Base-by-base conservation (phyloP, 352 stramenopile species). In the Phytophthora lateralis region DNA sequence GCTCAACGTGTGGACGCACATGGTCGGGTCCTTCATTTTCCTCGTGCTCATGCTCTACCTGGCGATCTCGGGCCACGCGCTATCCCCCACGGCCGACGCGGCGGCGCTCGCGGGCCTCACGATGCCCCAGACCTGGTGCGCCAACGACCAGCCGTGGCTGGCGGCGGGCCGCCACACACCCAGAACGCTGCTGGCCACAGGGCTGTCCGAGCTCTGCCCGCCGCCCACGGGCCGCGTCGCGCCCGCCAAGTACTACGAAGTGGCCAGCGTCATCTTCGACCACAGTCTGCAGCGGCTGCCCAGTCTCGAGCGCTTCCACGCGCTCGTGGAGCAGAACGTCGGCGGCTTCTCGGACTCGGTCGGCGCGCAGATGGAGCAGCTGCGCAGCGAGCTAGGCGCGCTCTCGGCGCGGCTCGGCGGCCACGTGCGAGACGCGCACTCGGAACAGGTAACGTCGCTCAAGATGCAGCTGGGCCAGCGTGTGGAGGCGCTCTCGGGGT, bases 1-100 rank as follows among this genome's bases (percentile, higher is more conserved):
- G 48, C 76, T 92, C 42, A 96, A 96, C 60, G 84, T 96, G 18
- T 96, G 88, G 88, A 95, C 83, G 54, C 88, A 96, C 63, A 89
- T 93, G 46, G 72, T 93, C 18, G 88, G 88, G 37, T 93, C 83
- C 44, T 82, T 93, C 61, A 91, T 93, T 70, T 96, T 96, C 53
- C 67, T 89, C 32, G 71, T 71, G 54, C 78, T 95, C 63, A 90
- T 95, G 69, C 43, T 79, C 15, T 92, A 93, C 63, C 69, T 93
- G 29, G 64, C 83, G 63, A 70, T 92, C 20, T 84, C 74, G 20
- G 75, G 69, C 46, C 72, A 75, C 42, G 77, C 73, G 57, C 66
- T 92, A 10, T 56, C 54, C 0, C 55, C 69, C 20, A 11, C 57
- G 12, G 43, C 35, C 10, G 55, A 71, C 17, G 43, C 30, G 2